Evolutionary conservation across 345 rosid genomes (phyloP), one percentile per base, ranked within the genome.

Genomic region (Gossypium turneri): DNA sequence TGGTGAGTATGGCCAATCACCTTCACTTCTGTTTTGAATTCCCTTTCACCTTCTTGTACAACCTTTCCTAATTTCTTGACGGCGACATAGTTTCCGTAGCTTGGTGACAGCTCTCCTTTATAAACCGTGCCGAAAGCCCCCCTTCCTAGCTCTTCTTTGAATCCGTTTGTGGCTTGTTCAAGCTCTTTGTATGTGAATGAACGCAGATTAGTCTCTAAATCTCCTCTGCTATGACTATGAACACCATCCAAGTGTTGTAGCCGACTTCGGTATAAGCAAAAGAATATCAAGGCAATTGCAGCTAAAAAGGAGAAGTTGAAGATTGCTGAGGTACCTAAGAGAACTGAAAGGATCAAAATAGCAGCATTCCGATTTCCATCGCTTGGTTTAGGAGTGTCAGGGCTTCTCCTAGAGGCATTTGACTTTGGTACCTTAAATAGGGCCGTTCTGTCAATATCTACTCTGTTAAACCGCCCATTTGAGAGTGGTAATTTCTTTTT

Each of bases 1-100:
- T 86, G 89, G 70, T 86, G 86, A 19, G 83, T 84, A 11, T 84
- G 80, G 10, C 89, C 85, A 3, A 84, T 86, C 50, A 69, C 83
- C 60, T 77, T 78, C 24, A 82, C 85, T 76, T 86, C 89, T 10
- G 82, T 82, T 86, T 85, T 77, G 22, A 86, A 85, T 69, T 85
- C 88, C 73, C 64, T 83, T 74, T 83, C 84, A 2, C 85, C 82
- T 47, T 86, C 86, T 3, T 82, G 76, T 47, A 72, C 80, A 24
- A 67, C 3, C 57, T 81, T 82, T 53, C 80, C 87, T 73, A 87
- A 13, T 70, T 81, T 82, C 82, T 85, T 87, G 29, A 82, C 85
- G 3, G 88, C 82, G 27, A 83, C 83, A 55, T 60, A 24, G 11
- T 64, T 62, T 15, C 15, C 34, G 13, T 12, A 19, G 20, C 53